These are phyloP conservation scores for Irpex sp. DNA, from an alignment of 1,284 basidiomycete species.

Conservation along the genomic window DNA sequence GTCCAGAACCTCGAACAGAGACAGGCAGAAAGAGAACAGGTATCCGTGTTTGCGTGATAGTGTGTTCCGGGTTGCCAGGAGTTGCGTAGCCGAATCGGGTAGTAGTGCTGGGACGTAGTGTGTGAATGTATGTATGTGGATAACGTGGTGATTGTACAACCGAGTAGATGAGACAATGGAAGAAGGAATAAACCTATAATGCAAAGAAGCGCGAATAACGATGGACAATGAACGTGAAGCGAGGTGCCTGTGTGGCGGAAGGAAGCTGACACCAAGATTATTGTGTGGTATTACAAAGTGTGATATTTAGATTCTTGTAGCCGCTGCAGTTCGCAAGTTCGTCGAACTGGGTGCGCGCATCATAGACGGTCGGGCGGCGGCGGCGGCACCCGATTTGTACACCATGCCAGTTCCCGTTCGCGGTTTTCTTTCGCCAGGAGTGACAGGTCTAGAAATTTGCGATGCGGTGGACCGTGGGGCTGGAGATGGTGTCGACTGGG, in stretches of 20 bases:
- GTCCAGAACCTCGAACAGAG: neutral
- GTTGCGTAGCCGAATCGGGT: neutral
- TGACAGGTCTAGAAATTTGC: conserved; percentile 14
- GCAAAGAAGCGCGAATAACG: neutral
- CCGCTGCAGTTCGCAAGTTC: conserved; percentile 16
- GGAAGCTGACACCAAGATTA: neutral
- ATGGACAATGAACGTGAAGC: neutral
- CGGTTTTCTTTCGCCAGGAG: conserved; percentile 37
- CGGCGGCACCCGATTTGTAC: conserved; percentile 41
- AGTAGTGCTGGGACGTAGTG: neutral
- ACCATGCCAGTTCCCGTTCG: conserved; percentile 69
- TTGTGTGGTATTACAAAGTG: neutral
- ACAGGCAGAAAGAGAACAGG: neutral
- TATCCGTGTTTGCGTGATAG: neutral
- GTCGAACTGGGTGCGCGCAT: conserved; percentile 24
- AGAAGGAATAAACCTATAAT: neutral
- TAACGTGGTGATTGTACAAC: neutral
- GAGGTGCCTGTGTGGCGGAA: neutral
- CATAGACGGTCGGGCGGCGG: conserved; percentile 20
- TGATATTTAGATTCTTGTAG: neutral
- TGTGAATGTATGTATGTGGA: neutral
- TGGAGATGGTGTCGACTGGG: conserved; percentile 6
- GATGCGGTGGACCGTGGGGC: neutral
- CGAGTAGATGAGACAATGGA: neutral
- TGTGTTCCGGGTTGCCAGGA: neutral